phyloP scores from a whole-genome alignment of 345 rosid genomes.

The Populus pruinosa region DNA sequence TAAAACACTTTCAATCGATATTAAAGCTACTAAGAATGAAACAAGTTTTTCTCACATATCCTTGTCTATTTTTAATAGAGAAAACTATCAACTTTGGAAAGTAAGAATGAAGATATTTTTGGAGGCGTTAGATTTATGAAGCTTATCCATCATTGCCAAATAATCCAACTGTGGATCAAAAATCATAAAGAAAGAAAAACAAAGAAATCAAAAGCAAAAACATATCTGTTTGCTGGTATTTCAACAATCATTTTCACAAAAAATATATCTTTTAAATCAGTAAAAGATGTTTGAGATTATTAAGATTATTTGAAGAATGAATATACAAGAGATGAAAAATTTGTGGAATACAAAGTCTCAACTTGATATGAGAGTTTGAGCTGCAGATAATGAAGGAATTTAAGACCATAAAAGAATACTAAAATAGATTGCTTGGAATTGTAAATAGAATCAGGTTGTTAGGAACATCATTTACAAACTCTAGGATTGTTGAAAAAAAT shows the following conservation, averaged over 20 bases:
- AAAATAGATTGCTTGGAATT: not conserved
- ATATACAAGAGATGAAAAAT: not conserved
- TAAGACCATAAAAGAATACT: not conserved
- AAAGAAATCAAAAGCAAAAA: not conserved
- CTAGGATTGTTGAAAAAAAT: no score
- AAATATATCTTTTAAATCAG: not conserved
- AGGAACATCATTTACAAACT: no score
- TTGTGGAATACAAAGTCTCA: not conserved
- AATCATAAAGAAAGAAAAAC: not conserved
- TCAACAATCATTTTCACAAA: not conserved
- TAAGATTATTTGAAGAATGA: not conserved
- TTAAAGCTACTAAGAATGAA: no score
- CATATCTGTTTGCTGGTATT: not conserved
- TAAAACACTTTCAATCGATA: no score
- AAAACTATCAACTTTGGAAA: no score
- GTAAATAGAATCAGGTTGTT: not conserved
- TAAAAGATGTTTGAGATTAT: not conserved
- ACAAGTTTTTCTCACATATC: no score
- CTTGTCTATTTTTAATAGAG: no score
- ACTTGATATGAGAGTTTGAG: not conserved
- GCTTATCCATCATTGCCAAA: not conserved
- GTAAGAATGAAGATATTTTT: no score
- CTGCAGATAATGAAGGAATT: not conserved
- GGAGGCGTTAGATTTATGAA: not conserved
- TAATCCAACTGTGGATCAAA: not conserved